Conservation (phyloP, 2,329 filamentous ascomycete genomes). For the Aureobasidium sp. region DNA sequence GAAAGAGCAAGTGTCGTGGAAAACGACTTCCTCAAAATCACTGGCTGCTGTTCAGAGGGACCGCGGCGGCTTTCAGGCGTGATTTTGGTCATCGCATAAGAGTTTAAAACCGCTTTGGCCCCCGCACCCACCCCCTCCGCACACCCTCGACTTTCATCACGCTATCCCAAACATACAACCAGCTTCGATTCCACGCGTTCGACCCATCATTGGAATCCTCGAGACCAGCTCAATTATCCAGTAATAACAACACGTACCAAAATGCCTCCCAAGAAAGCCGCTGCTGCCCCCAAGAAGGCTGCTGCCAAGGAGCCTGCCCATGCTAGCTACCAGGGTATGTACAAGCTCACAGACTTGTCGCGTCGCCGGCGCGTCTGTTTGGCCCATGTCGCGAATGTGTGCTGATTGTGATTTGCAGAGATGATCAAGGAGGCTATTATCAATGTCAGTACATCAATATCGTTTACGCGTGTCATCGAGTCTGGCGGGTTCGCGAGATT, state of each 20-base stretch:
- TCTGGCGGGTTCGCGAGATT: not conserved
- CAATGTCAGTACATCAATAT: conserved; percentile 52
- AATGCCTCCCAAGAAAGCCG: conserved; percentile 60
- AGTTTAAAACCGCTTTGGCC: conserved; percentile 2
- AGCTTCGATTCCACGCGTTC: conserved; percentile 11
- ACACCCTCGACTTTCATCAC: conserved; percentile 14
- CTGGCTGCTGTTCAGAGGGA: not conserved
- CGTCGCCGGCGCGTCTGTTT: conserved; percentile 27
- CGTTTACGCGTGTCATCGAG: conserved; percentile 8
- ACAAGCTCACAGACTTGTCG: conserved; percentile 27
- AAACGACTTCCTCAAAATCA: not conserved
- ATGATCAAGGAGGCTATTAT: conserved; percentile 67
- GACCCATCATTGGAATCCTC: conserved; percentile 28
- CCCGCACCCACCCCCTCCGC: not conserved
- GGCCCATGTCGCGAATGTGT: conserved; percentile 39
- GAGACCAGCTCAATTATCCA: conserved; percentile 20
- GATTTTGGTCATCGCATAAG: not conserved
- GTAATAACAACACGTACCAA: conserved; percentile 23
- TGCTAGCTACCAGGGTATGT: conserved; percentile 58
- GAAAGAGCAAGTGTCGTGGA: not conserved
- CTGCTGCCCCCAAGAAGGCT: conserved; percentile 47
- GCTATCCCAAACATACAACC: conserved; percentile 9
- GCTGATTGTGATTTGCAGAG: conserved; percentile 48
- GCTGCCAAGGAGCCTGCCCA: conserved; percentile 45
- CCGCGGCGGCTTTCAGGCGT: not conserved